Conservation (phyloP, 345 rosid species). For the Balakata baccata region DNA sequence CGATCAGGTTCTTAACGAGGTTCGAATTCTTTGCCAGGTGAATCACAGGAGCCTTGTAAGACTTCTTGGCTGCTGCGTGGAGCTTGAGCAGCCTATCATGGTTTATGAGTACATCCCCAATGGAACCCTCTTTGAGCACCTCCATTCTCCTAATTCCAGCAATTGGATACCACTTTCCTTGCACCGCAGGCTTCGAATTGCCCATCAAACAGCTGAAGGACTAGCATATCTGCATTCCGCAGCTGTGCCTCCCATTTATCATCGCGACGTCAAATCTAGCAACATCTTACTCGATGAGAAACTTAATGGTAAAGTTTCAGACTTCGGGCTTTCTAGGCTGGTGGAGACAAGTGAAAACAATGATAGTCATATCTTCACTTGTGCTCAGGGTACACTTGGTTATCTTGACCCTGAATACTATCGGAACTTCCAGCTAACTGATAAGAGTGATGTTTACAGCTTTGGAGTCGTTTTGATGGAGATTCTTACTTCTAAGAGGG, state of each 20-base stretch:
- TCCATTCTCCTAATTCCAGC: slow-evolving; percentile 25
- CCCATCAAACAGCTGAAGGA: slow-evolving; percentile 52
- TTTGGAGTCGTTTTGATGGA: slow-evolving; percentile 61
- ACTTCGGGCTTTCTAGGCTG: slow-evolving; percentile 56
- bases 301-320: slow-evolving; percentile 50
- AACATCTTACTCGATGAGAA: slow-evolving; percentile 53
- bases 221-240: slow-evolving; percentile 56
- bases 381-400: slow-evolving; percentile 62
- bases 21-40: slow-evolving; percentile 59
- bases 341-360: slow-evolving; percentile 37
- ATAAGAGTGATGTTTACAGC: slow-evolving; percentile 63
- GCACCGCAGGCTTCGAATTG: slow-evolving; percentile 42
- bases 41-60: slow-evolving; percentile 53
- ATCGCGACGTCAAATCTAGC: slow-evolving; percentile 54
- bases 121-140: slow-evolving; percentile 51
- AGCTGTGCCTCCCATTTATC: slow-evolving; percentile 55
- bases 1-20: slow-evolving; percentile 61
- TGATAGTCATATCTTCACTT: slow-evolving; percentile 49
- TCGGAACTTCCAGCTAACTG: slow-evolving; percentile 52
- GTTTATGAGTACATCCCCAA: slow-evolving; percentile 52
- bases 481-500: slow-evolving; percentile 48
- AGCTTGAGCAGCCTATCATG: slow-evolving; percentile 50
- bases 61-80: slow-evolving; percentile 40
- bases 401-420: slow-evolving; percentile 65
- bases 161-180: slow-evolving; percentile 31